Base-by-base conservation (phyloP, 2,329 filamentous ascomycete species). In the Amylocarpus encephaloides region DNA sequence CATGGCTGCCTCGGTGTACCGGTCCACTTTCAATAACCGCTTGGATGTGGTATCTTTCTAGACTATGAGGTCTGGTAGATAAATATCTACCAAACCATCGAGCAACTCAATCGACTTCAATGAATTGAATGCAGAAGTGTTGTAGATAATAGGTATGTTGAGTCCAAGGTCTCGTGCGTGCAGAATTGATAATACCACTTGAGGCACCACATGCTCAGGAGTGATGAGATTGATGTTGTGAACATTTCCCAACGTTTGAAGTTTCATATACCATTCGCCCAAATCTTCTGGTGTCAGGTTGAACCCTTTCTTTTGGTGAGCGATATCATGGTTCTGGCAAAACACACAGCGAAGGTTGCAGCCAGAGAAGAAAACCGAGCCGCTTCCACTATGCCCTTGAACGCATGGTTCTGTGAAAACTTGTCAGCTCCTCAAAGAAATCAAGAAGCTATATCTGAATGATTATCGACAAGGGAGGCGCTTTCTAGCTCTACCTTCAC, bases 171-270 rank as follows among this genome's bases (percentile, higher is more conserved):
- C 81, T 42, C 78, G 76, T 0, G 88, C 87, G 54, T 85, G 77
- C 19, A 94, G 72, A 59, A 93, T 88, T 12, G 83, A 84, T 30
- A 93, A 71, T 1, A 80, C 86, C 9, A 93, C 86, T 65, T 93
- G 88, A 0, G 88, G 87, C 3, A 90, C 88, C 15, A 94, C 86
- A 66, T 94, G 89, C 64, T 94, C 88, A 0, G 88, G 88, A 0
- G 88, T 94, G 51, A 94, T 79, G 18, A 92, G 79, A 66, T 95
- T 93, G 73, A 94, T 91, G 65, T 93, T 93, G 71, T 94, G 88
- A n/a, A 88, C 86, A 7, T 76, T 71, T n/a, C 87, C 88, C 2
- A 88, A 77, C 26, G 87, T 75, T 65, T 93, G 88, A 39, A 94
- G 71, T 69, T 93, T 93, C 50, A 93, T 61, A 67, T 85, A 91